Evolutionary conservation across 1,284 basidiomycete genomes (phyloP).

Genomic region (Termitomyces sp.): DNA sequence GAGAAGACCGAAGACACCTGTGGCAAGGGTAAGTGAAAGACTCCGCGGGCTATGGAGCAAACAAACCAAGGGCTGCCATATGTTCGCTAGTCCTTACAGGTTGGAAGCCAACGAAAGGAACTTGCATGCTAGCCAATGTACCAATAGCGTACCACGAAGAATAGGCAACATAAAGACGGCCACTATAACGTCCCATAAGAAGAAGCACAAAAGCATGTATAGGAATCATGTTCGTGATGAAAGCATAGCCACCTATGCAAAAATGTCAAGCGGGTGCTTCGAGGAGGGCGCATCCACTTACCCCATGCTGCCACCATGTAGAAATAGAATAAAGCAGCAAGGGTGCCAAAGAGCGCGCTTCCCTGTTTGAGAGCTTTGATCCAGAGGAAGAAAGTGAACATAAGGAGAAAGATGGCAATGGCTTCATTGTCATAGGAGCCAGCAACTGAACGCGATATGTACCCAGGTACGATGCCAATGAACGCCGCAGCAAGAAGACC

Average conservation of each 20-base stretch:
- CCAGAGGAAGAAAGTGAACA: slow-evolving; percentile 99
- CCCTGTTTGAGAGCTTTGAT: slow-evolving; percentile 95
- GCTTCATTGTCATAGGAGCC: slow-evolving; percentile 99
- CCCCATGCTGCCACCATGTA: slow-evolving; percentile 99
- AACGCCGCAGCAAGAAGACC: slow-evolving; percentile 97
- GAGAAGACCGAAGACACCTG: slow-evolving; percentile 92
- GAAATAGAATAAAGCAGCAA: slow-evolving; percentile 96
- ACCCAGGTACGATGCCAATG: slow-evolving; percentile 96
- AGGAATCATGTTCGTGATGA: slow-evolving; percentile 99
- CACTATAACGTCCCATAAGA: slow-evolving; percentile 95
- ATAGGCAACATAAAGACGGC: slow-evolving; percentile 91
- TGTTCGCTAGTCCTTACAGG: slow-evolving; percentile 98
- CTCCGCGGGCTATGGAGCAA: slow-evolving; percentile 1
- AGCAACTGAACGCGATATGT: slow-evolving; percentile 98
- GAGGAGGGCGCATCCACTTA: slow-evolving; percentile 28
- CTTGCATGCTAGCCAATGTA: slow-evolving; percentile 97
- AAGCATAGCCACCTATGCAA: slow-evolving; percentile 85
- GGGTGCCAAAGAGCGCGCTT: slow-evolving; percentile 86
- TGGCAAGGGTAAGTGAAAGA: slow-evolving; percentile 1
- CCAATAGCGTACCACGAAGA: slow-evolving; percentile 98
- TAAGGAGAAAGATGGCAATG: slow-evolving; percentile 99
- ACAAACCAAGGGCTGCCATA: slow-evolving; percentile 90
- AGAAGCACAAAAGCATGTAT: slow-evolving; percentile 91
- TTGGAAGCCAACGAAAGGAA: slow-evolving; percentile 99
- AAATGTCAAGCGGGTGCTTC: slow-evolving; percentile 1